A percentile compares a stretch with the other conserved stretches of the same genome.
Evolutionary conservation across 345 rosid genomes (phyloP).

Genomic region (Salix caprea): DNA sequence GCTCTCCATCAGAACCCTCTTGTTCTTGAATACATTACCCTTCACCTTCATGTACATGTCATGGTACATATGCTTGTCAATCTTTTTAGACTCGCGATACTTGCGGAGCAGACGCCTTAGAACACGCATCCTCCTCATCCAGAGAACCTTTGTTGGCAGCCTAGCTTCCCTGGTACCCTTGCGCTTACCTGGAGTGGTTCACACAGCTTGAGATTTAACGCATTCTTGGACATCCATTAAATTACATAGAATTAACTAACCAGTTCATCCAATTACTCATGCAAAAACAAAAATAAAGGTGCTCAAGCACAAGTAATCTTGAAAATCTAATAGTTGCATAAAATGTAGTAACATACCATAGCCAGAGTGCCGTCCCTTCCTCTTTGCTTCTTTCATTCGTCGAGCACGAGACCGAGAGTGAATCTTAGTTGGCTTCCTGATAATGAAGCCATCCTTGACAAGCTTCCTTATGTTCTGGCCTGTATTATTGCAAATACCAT

Average conservation of each 20-base stretch:
- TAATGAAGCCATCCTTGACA: constrained; percentile 93
- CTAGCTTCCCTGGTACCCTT: constrained; percentile 97
- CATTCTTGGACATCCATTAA: neutral
- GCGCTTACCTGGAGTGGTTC: constrained; percentile 61
- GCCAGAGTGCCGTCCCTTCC: constrained; percentile 96
- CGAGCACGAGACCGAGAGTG: constrained; percentile 95
- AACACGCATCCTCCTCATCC: constrained; percentile 98
- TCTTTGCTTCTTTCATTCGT: constrained; percentile 76
- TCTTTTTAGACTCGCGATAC: constrained; percentile 85
- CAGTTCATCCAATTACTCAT: neutral
- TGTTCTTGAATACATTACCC: constrained; percentile 95
- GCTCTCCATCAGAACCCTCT: constrained; percentile 93
- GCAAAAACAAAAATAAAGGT: neutral
- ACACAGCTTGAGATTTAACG: neutral
- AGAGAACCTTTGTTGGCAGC: constrained; percentile 82
- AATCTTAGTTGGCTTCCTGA: constrained; percentile 94
- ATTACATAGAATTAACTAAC: neutral
- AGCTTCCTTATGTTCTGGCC: constrained; percentile 96
- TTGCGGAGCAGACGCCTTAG: constrained; percentile 84
- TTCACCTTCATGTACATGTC: constrained; percentile 99
- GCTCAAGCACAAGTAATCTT: neutral
- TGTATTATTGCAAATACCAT: constrained; percentile 16
- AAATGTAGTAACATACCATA: constrained; percentile 46
- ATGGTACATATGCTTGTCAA: constrained; percentile 97
- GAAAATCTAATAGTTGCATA: neutral